Base-by-base conservation (phyloP, 2,329 filamentous ascomycete species). In the Aspergillus pseudoglaucus region DNA sequence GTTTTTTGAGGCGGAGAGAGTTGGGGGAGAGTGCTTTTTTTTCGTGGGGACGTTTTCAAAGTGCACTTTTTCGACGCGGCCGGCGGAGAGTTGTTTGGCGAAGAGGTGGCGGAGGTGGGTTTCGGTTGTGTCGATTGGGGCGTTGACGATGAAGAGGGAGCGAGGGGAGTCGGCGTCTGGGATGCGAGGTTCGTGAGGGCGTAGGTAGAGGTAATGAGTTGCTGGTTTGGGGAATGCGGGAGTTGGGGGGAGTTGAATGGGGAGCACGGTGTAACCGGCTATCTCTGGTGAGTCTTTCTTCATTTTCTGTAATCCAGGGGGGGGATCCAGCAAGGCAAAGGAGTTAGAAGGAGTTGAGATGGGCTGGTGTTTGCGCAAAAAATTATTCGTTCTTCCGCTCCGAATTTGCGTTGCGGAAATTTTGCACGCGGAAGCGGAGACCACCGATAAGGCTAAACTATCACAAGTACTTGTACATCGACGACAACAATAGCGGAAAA, bases 71-170 rank as follows among this genome's bases (percentile, higher is more conserved):
- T 95, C 88, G 42, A 97, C 86, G 42, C 86, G 79, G 2, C 87
- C 87, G 0, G 85, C 83, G 7, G 88, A 86, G 0, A 96, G 77
- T 14, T 94, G 79, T 1, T 78, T 75, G 1, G 81, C 73, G 57
- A 97, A 94, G 0, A 97, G 72, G 38, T 83, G 76, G 40, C 88
- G 83, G 38, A 97, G 77, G 59, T 90, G 87, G 1, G 75, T 67
- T 48, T 88, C 84, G 4, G 88, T 94, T 50, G 88, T 84, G 63
- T 96, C 90, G 53, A 85, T 76, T 6, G 93, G 93, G 1, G 94
- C 73, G 61, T 98, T 97, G 54, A 90, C 87, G n/a, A 95, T 65
- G 69, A 95, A 98, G 15, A 98, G 77, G 52, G 87, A 90, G 58
- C 90, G 84, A 14, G 81, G 74, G 58, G 91, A 86, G 66, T 87